A percentile compares a stretch with the other conserved stretches of the same genome.
phyloP scores from a whole-genome alignment of 2,329 filamentous ascomycete species.

The Alternaria arborescens region DNA sequence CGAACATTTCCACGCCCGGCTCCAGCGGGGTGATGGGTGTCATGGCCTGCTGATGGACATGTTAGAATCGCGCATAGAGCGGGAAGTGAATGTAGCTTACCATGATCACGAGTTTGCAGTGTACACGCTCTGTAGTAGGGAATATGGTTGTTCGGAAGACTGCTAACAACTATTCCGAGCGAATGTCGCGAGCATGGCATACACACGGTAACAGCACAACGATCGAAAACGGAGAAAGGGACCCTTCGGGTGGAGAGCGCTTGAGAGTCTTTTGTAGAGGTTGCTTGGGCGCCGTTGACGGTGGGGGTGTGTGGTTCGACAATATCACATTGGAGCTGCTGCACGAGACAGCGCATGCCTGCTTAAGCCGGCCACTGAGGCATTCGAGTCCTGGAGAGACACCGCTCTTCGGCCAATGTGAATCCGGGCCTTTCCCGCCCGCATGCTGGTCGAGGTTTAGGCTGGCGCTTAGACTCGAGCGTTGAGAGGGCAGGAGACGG shows the following conservation, averaged over 20 bases:
- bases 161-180: conserved; percentile 34
- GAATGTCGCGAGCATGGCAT: conserved; percentile 43
- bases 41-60: conserved; percentile 52
- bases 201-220: conserved; percentile 41
- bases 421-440: conserved; percentile 36
- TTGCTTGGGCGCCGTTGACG: conserved; percentile 39
- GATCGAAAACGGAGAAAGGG: conserved; percentile 48
- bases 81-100: conserved; percentile 32
- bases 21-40: conserved; percentile 56
- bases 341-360: conserved; percentile 45
- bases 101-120: conserved; percentile 44
- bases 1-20: conserved; percentile 59
- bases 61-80: conserved; percentile 32
- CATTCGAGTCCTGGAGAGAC: conserved; percentile 31
- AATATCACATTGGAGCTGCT: conserved; percentile 40
- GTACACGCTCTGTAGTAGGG: conserved; percentile 29
- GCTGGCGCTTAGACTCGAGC: conserved; percentile 47
- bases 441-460: conserved; percentile 34
- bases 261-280: conserved; percentile 55
- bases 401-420: conserved; percentile 41
- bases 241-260: conserved; percentile 54
- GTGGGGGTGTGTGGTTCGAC: conserved; percentile 45
- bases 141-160: conserved; percentile 23
- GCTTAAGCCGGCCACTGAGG: conserved; percentile 41
- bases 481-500: conserved; percentile 36